Evolutionary conservation across 495 filamentous ascomycete genomes (phyloP), one percentile per base, ranked within the genome.

Genomic region (Bryoglossum gracile): DNA sequence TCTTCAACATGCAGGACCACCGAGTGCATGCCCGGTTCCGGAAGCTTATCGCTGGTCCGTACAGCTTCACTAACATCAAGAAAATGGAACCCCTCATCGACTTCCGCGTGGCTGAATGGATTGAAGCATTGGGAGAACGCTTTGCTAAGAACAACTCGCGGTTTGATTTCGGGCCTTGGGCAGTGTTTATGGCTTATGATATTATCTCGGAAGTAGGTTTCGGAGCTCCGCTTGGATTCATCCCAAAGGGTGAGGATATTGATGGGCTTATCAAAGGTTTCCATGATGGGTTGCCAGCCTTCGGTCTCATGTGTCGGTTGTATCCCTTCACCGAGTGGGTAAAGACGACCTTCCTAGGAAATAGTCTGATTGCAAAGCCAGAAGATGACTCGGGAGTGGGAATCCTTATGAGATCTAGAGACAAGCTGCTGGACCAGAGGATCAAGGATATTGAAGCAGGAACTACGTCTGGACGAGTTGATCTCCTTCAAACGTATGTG

Each of bases 121-220:
- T 61, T 3, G 39, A 58, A 2, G 70, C 68, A 35, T 53, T 78
- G 30, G 60, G 66, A 11, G 62, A 66, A 5, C 63, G 56, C 13
- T 76, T 73, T 49, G 68, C 43, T 22, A 65, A 63, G n/a, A 66
- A 65, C 13, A 57, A 72, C 25, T 48, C 26, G 6, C 26, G 57
- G 8, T 72, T 76, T 43, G 74, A 78, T 51, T 76, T 77, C 53
- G 58, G 70, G 17, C 70, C 65, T 55, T 78, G 74, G 70, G 65
- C 68, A 52, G 55, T 60, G 37, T 66, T 58, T 44, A 74, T 78
- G 57, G 76, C 78, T 4, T 76, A 83, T 53, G 84, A 87, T 53
- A 70, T 80, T 1, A 80, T 87, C 46, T 75, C 74, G 9, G 75
- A 83, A 52, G 65, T 86, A 26, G 78, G 75, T 8, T 82, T 82